Conservation (phyloP, 305 asterid species). For the Withania somnifera region DNA sequence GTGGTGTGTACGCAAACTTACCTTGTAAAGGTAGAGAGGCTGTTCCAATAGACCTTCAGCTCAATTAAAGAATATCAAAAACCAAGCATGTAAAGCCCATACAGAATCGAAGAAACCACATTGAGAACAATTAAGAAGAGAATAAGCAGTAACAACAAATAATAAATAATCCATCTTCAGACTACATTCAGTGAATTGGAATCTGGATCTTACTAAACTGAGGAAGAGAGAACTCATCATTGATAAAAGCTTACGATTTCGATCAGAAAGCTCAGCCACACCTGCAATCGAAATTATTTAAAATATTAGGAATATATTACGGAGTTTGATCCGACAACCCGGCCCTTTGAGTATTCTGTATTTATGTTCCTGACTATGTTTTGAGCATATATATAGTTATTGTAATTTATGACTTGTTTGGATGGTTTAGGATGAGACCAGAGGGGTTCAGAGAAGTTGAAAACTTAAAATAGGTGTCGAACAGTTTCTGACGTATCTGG, state of each 20-base stretch:
- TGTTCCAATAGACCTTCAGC: not conserved
- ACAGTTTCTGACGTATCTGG: not conserved
- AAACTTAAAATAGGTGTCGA: not conserved
- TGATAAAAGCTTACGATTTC: slow-evolving; percentile 61
- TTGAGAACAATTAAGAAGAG: no score
- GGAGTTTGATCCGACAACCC: not conserved
- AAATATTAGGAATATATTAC: not conserved
- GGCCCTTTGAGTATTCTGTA: not conserved
- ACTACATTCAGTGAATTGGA: not conserved
- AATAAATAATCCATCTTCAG: not conserved
- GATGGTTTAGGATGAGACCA: not conserved
- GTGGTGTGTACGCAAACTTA: not conserved
- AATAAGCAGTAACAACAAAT: no score
- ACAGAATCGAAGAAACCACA: no score
- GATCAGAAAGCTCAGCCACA: slow-evolving; percentile 56
- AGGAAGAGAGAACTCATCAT: slow-evolving; percentile 62
- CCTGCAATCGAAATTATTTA: slow-evolving; percentile 30
- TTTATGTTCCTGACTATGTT: not conserved
- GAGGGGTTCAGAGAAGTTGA: not conserved
- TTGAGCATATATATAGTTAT: not conserved
- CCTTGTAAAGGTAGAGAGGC: not conserved
- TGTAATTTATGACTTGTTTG: not conserved
- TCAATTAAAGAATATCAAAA: not conserved
- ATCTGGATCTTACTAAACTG: slow-evolving; percentile 49
- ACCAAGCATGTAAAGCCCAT: not conserved